Base-by-base conservation (phyloP, 345 rosid genomes). In the Microthlaspi erraticum region DNA sequence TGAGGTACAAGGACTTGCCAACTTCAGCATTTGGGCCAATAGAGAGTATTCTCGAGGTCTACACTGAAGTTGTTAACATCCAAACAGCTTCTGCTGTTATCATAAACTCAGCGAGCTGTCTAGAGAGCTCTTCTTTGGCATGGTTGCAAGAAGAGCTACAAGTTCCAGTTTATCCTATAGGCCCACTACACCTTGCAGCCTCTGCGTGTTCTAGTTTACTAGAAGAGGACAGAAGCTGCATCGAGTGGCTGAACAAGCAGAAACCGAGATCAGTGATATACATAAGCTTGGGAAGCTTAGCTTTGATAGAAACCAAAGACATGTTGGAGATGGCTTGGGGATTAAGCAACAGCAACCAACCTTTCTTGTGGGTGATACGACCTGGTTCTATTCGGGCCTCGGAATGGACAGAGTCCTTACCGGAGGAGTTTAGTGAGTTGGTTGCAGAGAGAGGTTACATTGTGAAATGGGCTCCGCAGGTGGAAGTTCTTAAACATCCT, bases 241-340 rank as follows among this genome's bases (percentile, higher is more conserved):
- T 85, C 10, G 53, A 71, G 37, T 85, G 90, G 90, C 45, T 93
- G 39, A 58, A 81, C 77, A 71, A 58, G 17, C 88, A 72, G 10
- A 34, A 74, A 43, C 74, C 64, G 9, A 57, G 67, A 1, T 83
- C 93, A 0, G 89, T 88, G 10, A 78, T 73, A 0, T 90, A 88
- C 72, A 77, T 92, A 42, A 79, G 91, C 72, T 80, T 92, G 33
- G 97, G 97, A 29, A 87, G 86, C 62, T 42, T 82, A 18, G 77
- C 68, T 66, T 49, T 80, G 17, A 68, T 67, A 42, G 41, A 60
- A 59, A 60, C 64, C 38, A 60, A 66, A 42, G 80, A 77, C 12
- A 3, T 48, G 71, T 48, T 52, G 67, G 77, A 77, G 42, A 77
- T 80, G 78, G 81, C 80, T 13, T 37, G 79, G 76, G 85, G 81